These are phyloP conservation scores for Isatis tinctoria DNA, from an alignment of 345 rosid species.

Conservation along the genomic window DNA sequence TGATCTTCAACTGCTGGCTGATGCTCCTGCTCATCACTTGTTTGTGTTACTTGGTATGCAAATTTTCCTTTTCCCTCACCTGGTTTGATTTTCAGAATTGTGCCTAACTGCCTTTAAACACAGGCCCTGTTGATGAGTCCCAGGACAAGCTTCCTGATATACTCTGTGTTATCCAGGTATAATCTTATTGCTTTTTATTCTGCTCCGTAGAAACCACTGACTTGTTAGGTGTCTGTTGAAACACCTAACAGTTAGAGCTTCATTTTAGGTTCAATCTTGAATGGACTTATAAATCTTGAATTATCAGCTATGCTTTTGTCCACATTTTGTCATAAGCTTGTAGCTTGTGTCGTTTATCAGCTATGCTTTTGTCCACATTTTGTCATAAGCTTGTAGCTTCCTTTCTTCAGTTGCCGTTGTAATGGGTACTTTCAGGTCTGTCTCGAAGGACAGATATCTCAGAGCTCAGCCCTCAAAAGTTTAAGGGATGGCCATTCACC, in stretches of 20 bases:
- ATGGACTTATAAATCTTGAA: neutral
- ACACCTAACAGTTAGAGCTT: neutral
- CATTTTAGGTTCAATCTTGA: neutral
- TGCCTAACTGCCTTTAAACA: conserved; percentile 20
- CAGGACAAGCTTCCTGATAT: conserved; percentile 84
- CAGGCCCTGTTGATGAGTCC: conserved; percentile 97
- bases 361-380: no score
- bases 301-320: neutral
- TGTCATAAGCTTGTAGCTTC: no score
- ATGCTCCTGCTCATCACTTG: conserved; percentile 99
- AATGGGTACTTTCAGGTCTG: conserved; percentile 46
- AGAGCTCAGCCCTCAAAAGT: conserved; percentile 69
- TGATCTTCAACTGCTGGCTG: conserved; percentile 93
- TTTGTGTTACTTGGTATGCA: conserved; percentile 82
- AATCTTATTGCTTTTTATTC: neutral
- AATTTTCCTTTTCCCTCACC: neutral
- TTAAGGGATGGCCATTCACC: conserved; percentile 82
- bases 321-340: neutral
- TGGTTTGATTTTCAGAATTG: neutral
- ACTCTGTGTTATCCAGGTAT: conserved; percentile 93
- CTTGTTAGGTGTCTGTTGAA: conserved; percentile 1
- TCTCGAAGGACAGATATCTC: conserved; percentile 94
- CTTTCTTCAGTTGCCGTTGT: no score
- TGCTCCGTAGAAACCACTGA: neutral
- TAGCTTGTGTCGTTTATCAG: no score